Base-by-base conservation (phyloP, 257 asterid species). In the Capsicum baccatum region DNA sequence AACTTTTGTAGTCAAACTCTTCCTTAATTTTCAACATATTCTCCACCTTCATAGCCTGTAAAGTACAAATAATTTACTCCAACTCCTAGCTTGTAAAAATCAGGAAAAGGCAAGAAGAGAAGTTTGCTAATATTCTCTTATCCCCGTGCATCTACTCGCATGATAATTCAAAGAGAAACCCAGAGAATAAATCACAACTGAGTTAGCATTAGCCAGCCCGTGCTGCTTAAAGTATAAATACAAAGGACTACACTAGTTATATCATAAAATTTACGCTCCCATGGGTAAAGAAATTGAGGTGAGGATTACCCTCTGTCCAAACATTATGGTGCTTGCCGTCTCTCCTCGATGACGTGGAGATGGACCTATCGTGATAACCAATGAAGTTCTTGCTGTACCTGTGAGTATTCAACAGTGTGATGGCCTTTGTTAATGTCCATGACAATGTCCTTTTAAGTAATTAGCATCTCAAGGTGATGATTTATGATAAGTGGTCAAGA, bases 21-120 rank as follows among this genome's bases (percentile, higher is more conserved):
- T 93, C 97, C 86, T 93, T 94, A 54, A 93, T 84, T 89, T 92
- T 94, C 86, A 94, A 84, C 98, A 91, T 93, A 85, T 94, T 94
- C 92, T 94, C 97, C 74, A 95, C 97, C 89, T 95, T 95, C 97
- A 93, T 92, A 70, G 98, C 98, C 98, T 95, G 95, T 60, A 85
- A 70, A 44, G 74, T 44, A 71, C 26, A 70, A 71, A 21, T 58
- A 37, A 11, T 42, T 69, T 52, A 68, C 62, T 68, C 63, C 78
- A 63, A 62, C 62, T 35, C 78, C 48, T 26, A 54, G 81, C 44
- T 1, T 26, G 64, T 26, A 5, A 14, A 76, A 52, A 26, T 21
- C 21, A 26, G 63, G 26, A 26, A 76, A 76, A 76, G 47, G 63
- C 14, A 76, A 76, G 42, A 70, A 70, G 47, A 52, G 47, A 52